Conservation (phyloP, 768 basidiomycete species). For the Lactarius deliciosus region DNA sequence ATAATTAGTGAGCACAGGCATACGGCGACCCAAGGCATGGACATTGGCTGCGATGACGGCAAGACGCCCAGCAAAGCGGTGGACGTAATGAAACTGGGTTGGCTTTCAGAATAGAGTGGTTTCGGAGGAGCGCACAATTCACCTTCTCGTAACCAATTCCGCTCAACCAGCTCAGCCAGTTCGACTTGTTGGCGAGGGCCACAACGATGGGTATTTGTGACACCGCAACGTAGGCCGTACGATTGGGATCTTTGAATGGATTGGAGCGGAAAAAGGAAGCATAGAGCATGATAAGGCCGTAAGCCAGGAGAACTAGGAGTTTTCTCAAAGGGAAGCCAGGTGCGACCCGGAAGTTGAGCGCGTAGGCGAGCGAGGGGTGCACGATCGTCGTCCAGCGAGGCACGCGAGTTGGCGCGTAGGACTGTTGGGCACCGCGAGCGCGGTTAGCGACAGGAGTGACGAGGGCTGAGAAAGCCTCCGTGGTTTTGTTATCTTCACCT, state of each 20-base stretch:
- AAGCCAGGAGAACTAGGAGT: conserved; percentile 38
- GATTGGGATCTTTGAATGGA: conserved; percentile 38
- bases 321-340: conserved; percentile 42
- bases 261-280: conserved; percentile 39
- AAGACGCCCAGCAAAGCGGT: conserved; percentile 51
- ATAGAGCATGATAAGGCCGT: conserved; percentile 39
- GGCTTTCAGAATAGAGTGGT: not conserved
- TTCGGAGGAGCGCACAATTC: not conserved
- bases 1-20: conserved; percentile 22
- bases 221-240: conserved; percentile 40
- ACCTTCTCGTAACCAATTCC: conserved; percentile 52
- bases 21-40: conserved; percentile 45
- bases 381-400: conserved; percentile 39
- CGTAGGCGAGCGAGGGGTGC: conserved; percentile 36
- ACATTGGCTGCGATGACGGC: conserved; percentile 43
- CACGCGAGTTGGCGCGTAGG: conserved; percentile 36
- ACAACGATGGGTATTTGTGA: conserved; percentile 49
- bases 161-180: conserved; percentile 41
- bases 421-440: not conserved
- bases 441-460: not conserved
- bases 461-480: conserved; percentile 1
- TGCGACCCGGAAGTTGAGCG: conserved; percentile 38
- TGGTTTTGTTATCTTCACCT: not conserved
- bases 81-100: conserved; percentile 50
- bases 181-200: conserved; percentile 52